Evolutionary conservation across 1,139 yeast genomes (phyloP).

Genomic region (Debaryomycetaceae sp.): DNA sequence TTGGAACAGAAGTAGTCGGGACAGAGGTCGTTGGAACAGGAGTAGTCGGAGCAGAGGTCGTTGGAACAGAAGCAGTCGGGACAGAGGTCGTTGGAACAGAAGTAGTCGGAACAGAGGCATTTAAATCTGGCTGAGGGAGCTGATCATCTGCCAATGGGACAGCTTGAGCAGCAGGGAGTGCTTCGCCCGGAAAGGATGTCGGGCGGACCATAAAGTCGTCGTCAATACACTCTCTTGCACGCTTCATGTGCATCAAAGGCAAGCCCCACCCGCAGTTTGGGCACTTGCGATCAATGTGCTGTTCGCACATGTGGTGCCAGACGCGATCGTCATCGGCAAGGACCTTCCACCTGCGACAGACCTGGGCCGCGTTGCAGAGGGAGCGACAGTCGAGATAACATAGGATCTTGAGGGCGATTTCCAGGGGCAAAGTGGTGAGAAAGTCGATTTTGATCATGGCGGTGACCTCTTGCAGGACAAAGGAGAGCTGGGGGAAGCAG

Average conservation of each 20-base stretch:
- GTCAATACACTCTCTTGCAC: constrained; percentile 43
- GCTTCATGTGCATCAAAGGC: constrained; percentile 78
- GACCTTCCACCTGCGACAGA: constrained; percentile 72
- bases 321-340: constrained; percentile 94
- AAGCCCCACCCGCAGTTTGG: constrained; percentile 99
- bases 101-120: too few species aligned
- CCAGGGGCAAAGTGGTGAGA: constrained; percentile 74
- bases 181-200: too few species aligned
- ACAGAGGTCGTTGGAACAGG: too few species aligned
- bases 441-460: constrained; percentile 81
- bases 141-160: too few species aligned
- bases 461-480: constrained; percentile 69
- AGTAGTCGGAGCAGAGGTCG: too few species aligned
- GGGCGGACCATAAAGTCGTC: constrained; percentile 19
- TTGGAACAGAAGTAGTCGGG: too few species aligned
- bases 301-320: constrained; percentile 98
- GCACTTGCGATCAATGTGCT: constrained; percentile 92
- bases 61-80: too few species aligned
- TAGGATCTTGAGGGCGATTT: constrained; percentile 70
- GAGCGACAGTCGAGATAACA: constrained; percentile 88
- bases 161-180: too few species aligned
- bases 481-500: constrained; percentile 88
- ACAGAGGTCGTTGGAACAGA: too few species aligned
- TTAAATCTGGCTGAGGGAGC: too few species aligned
- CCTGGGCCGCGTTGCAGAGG: constrained; percentile 88